Percentiles rank a stretch among this genome's conserved stretches.
Evolutionary conservation across 2,329 filamentous ascomycete species (phyloP).

Genomic region (Xylariaceae sp.): DNA sequence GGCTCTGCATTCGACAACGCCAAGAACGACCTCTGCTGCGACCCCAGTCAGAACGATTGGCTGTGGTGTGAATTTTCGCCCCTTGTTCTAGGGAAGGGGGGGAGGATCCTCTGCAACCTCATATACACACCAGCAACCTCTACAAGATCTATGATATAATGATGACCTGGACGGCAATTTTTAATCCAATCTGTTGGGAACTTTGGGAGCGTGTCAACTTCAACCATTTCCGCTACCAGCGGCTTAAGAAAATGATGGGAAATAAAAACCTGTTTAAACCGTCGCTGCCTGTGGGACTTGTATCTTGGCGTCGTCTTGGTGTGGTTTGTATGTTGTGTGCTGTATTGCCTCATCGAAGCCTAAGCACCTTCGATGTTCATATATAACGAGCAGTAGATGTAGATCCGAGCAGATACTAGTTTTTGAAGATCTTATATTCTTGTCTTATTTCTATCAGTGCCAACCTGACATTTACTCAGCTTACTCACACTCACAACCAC

Average conservation of each 20-base stretch:
- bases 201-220: too few species aligned
- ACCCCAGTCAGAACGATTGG: conserved; percentile 12
- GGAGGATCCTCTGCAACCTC: conserved; percentile 13
- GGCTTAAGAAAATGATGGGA: not conserved
- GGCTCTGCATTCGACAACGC: not conserved
- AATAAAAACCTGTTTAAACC: conserved; percentile 1
- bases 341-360: conserved; percentile 10
- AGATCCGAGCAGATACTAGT: too few species aligned
- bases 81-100: not conserved
- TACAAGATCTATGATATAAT: conserved; percentile 22
- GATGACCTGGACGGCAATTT: conserved; percentile 7
- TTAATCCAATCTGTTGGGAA: too few species aligned
- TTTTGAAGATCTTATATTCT: too few species aligned
- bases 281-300: conserved; percentile 1
- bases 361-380: not conserved
- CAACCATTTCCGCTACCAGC: not conserved
- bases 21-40: not conserved
- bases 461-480: too few species aligned
- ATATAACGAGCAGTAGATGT: not conserved
- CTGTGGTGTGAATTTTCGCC: not conserved
- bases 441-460: too few species aligned
- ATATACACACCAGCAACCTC: not conserved
- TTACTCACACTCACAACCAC: too few species aligned
- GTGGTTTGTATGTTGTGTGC: too few species aligned
- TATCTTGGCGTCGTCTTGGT: not conserved